A percentile compares a stretch with the other conserved stretches of the same genome.
phyloP scores from a whole-genome alignment of 2,329 filamentous ascomycete genomes.

The Tolypocladium guangdongense region DNA sequence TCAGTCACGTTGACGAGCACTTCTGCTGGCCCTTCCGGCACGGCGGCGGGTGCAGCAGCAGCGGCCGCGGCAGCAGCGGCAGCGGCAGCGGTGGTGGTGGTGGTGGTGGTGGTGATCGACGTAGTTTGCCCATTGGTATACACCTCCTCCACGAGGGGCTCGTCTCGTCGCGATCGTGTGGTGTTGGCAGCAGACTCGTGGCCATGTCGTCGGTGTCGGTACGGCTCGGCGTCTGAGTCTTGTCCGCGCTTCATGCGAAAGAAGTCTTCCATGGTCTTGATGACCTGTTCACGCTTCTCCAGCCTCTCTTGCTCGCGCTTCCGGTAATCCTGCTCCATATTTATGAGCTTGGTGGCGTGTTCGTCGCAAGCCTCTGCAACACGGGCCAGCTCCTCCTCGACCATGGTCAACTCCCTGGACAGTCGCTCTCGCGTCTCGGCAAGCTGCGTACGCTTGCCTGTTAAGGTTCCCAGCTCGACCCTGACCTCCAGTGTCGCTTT shows the following conservation, averaged over 20 bases:
- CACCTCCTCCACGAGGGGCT: slow-evolving; percentile 9
- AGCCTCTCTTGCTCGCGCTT: slow-evolving; percentile 16
- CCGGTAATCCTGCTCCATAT: slow-evolving; percentile 20
- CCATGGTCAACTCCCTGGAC: slow-evolving; percentile 18
- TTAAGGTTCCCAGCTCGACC: slow-evolving; percentile 17
- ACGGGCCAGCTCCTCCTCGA: slow-evolving; percentile 27
- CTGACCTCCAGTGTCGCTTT: slow-evolving; percentile 14
- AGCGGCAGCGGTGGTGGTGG: not conserved
- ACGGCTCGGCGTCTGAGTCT: slow-evolving; percentile 6
- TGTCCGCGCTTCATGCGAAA: slow-evolving; percentile 20
- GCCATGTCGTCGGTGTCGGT: not conserved
- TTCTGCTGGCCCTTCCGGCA: slow-evolving; percentile 3
- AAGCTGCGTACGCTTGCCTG: slow-evolving; percentile 15
- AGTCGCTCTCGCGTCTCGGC: slow-evolving; percentile 16
- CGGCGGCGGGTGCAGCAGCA: not conserved
- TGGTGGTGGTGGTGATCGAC: slow-evolving; percentile 1
- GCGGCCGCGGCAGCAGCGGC: not conserved
- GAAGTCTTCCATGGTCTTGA: slow-evolving; percentile 20
- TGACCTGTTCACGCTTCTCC: slow-evolving; percentile 16
- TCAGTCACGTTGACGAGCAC: slow-evolving; percentile 24
- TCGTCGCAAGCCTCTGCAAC: slow-evolving; percentile 17
- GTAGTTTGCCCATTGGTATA: not conserved
- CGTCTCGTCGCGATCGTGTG: not conserved
- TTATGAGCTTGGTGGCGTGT: slow-evolving; percentile 21
- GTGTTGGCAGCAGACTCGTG: not conserved